These are phyloP conservation scores for thale cress (Arabidopsis thaliana) DNA, from an alignment of 345 rosid genomes.

Conservation along the genomic window DNA sequence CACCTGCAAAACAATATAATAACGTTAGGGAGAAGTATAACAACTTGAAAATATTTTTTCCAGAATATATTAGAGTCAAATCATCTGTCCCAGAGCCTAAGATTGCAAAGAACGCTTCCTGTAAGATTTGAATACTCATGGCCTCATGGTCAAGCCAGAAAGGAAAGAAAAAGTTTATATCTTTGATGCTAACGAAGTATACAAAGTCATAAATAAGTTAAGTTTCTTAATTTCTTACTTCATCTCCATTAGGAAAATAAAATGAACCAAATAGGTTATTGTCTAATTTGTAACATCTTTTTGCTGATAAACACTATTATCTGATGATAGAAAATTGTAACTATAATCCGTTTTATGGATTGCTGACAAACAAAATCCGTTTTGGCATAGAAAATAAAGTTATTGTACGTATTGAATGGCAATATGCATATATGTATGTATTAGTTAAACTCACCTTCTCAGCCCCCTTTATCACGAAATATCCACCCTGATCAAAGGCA, in stretches of 20 bases:
- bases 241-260: background rate
- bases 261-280: background rate
- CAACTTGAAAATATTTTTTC: background rate
- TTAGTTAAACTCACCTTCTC: slow-evolving; percentile 65
- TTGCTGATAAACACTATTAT: background rate
- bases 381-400: background rate
- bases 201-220: background rate
- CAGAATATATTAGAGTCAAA: background rate
- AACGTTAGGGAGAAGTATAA: slow-evolving; percentile 15
- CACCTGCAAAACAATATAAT: slow-evolving; percentile 54
- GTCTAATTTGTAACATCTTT: background rate
- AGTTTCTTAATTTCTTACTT: background rate
- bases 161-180: no score
- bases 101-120: no score
- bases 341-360: background rate
- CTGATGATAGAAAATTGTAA: background rate
- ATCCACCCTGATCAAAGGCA: slow-evolving; percentile 91
- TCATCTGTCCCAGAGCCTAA: no score
- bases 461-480: slow-evolving; percentile 88
- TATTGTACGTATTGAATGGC: background rate
- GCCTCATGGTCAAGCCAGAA: no score
- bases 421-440: background rate
- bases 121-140: no score
- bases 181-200: no score
- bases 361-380: background rate